Base-by-base conservation (phyloP, 2,329 filamentous ascomycete genomes). In the Nothomitra cinnamomea region DNA sequence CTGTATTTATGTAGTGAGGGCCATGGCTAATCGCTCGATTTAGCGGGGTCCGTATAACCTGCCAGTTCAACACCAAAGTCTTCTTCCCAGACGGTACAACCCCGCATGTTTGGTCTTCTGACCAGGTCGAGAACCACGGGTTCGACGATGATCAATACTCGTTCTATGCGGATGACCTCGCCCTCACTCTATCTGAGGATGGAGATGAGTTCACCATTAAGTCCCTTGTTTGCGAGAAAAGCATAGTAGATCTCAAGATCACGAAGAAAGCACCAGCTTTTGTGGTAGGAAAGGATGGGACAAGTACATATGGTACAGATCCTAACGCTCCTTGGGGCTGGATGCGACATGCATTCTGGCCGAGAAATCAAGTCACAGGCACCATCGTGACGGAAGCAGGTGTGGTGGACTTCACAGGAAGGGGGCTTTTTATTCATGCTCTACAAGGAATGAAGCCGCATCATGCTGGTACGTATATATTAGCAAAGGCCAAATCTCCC, bases 391-490 rank as follows among this genome's bases (percentile, higher is more conserved):
- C 88, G 56, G 78, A 85, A 61, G 80, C 87, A 35, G 87, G 87
- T 49, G 79, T 84, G 38, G 74, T 95, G 57, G 83, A 95, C 66
- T 81, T 95, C 66, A 83, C 79, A 63, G 90, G 90, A 55, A 79
- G 75, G 58, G 88, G 82, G 32, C 72, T 94, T 62, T 90, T 88
- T 69, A 75, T 83, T 59, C 84, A 92, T 67, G 89, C 87, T 41
- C 72, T 96, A 51, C 92, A 96, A 71, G 92, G 89, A 66, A 96
- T 96, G 90, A 98, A 98, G 77, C 92, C 92, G 41, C 92, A 98
- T 68, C 94, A 98, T 66, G 85, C 88, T 56, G 89, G 78, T 80
- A 71, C 61, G 70, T 53, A 36, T 6, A 19, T 32, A 10, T 32
- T 32, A 32, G 10, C 28, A 32, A 32, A 10, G 5, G 10, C 28